Evolutionary conservation across 805 yeast genomes (phyloP).

Genomic region (Metschnikowia cubensis): DNA sequence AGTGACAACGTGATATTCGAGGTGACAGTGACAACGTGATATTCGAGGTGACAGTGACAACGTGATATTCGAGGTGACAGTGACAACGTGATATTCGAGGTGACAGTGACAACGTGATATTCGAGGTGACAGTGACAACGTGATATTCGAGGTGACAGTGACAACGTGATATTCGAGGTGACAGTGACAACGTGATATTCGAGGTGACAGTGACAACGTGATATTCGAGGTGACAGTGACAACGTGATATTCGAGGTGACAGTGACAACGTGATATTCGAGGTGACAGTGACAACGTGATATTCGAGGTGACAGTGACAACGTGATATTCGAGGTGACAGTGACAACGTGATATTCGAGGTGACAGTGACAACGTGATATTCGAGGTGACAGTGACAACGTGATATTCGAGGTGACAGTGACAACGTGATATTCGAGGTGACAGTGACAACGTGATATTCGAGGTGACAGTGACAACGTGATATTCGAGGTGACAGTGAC

Average conservation of each 20-base stretch:
- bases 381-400: slow-evolving; percentile 29
- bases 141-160: slow-evolving; percentile 31
- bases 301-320: slow-evolving; percentile 30
- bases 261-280: slow-evolving; percentile 28
- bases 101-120: slow-evolving; percentile 28
- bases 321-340: slow-evolving; percentile 33
- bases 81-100: slow-evolving; percentile 30
- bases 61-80: slow-evolving; percentile 33
- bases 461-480: slow-evolving; percentile 29
- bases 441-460: slow-evolving; percentile 28
- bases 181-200: slow-evolving; percentile 28
- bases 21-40: slow-evolving; percentile 28
- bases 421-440: slow-evolving; percentile 31
- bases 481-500: slow-evolving; percentile 31
- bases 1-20: slow-evolving; percentile 28
- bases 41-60: slow-evolving; percentile 30
- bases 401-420: slow-evolving; percentile 31
- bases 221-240: slow-evolving; percentile 31
- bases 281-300: slow-evolving; percentile 28
- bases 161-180: slow-evolving; percentile 31
- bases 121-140: slow-evolving; percentile 29
- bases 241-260: slow-evolving; percentile 32
- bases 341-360: slow-evolving; percentile 30
- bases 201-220: slow-evolving; percentile 29
- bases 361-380: slow-evolving; percentile 28